These are phyloP conservation scores for Polymyxa betae DNA, from an alignment of 208 protist species.

Conservation along the genomic window DNA sequence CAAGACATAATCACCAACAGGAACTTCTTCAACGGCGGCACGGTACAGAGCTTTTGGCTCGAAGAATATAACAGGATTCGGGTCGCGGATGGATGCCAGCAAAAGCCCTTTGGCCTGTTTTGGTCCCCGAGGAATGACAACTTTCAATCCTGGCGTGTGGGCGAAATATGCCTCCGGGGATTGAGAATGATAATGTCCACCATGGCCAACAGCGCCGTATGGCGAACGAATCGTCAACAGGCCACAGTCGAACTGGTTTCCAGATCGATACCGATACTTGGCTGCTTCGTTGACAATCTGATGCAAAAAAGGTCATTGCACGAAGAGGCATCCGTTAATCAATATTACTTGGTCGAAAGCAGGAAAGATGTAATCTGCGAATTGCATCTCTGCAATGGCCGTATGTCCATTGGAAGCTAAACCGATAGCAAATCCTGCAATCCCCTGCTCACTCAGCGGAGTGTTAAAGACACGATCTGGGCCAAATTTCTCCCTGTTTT, in stretches of 20 bases:
- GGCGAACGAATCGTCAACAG: slow-evolving; percentile 89
- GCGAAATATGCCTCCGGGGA: slow-evolving; percentile 91
- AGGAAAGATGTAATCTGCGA: slow-evolving; percentile 98
- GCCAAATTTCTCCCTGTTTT: slow-evolving; percentile 79
- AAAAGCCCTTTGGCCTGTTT: slow-evolving; percentile 85
- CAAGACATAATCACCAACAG: slow-evolving; percentile 88
- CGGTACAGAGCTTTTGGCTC: slow-evolving; percentile 88
- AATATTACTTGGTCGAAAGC: slow-evolving; percentile 87
- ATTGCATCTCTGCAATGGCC: slow-evolving; percentile 96
- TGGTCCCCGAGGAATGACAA: slow-evolving; percentile 78
- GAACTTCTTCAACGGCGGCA: slow-evolving; percentile 82
- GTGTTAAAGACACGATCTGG: slow-evolving; percentile 91
- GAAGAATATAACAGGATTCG: slow-evolving; percentile 87
- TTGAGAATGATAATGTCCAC: slow-evolving; percentile 88
- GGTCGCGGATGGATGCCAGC: slow-evolving; percentile 83
- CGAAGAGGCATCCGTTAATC: not conserved
- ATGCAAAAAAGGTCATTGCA: not conserved
- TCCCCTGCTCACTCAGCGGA: slow-evolving; percentile 92
- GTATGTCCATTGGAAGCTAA: slow-evolving; percentile 78
- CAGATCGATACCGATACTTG: slow-evolving; percentile 95
- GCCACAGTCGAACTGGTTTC: slow-evolving; percentile 84
- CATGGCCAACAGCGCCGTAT: slow-evolving; percentile 94
- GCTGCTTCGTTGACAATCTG: slow-evolving; percentile 96
- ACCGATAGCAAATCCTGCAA: slow-evolving; percentile 95
- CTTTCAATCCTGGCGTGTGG: slow-evolving; percentile 86